Percentiles rank a stretch among this genome's conserved stretches.
Conservation (phyloP, 208 protist genomes). For the Crithidia brevicula region DNA sequence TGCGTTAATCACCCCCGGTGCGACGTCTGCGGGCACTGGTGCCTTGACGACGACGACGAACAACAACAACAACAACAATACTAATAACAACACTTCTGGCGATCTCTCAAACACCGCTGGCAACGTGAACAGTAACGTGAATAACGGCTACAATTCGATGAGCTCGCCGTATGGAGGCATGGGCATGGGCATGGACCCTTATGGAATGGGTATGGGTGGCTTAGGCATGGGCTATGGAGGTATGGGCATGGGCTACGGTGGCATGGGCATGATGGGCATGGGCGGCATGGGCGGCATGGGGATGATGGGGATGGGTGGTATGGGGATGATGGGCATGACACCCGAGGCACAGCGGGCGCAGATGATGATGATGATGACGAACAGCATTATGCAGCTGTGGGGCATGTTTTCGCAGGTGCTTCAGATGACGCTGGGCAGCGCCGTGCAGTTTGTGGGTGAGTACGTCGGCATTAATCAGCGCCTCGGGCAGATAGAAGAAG, state of each 20-base stretch:
- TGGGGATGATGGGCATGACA: constrained; percentile 82
- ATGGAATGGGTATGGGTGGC: constrained; percentile 33
- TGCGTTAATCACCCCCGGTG: neutral
- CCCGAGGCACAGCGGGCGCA: constrained; percentile 84
- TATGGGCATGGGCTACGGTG: constrained; percentile 47
- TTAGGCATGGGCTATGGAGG: constrained; percentile 32
- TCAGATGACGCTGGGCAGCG: constrained; percentile 84
- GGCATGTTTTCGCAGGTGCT: constrained; percentile 87
- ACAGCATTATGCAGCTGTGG: constrained; percentile 84
- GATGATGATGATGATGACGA: constrained; percentile 91
- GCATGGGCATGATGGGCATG: constrained; percentile 64
- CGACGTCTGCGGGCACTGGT: constrained; percentile 13
- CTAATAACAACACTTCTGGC: neutral
- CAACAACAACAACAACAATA: neutral
- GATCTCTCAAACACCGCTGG: too few relatives aligned
- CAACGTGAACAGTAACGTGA: too few relatives aligned
- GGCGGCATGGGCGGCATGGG: constrained; percentile 57
- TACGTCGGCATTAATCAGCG: constrained; percentile 81
- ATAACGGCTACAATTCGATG: constrained; percentile 14
- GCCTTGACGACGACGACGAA: constrained; percentile 13
- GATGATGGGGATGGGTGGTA: constrained; percentile 56
- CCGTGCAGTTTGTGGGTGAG: constrained; percentile 81
- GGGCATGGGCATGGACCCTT: constrained; percentile 23
- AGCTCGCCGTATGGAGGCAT: constrained; percentile 20
- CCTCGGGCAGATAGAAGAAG: constrained; percentile 55